Evolutionary conservation across 352 stramenopile species (phyloP), one percentile per base, ranked within the genome.

Genomic region (Phytophthora multivora): DNA sequence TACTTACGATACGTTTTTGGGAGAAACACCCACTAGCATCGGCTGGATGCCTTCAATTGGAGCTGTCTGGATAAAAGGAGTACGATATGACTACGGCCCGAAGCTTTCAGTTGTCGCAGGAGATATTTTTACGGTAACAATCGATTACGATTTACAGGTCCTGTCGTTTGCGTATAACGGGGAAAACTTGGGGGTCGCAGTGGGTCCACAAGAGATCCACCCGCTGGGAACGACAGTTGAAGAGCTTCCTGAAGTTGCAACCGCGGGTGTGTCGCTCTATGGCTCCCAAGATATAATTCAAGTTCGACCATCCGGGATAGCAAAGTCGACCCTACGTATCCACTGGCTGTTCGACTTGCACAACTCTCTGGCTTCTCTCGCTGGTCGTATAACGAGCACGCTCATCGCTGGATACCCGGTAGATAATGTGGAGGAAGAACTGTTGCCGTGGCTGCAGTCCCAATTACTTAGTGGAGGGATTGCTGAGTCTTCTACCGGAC

Each of bases 11-110:
- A 72, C 52, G 0, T 91, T 89, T 67, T 7, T 91, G n/a, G 82
- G 82, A 18, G 63, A 77, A 60, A 74, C 52, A 0, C 3, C 23
- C 4, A 76, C 55, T 55, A 93, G 85, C 36, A 73, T 96, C 25
- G 87, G 85, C 1, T 96, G 84, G 85, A 96, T 96, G 85, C 87
- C 87, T 0, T 88, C 87, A 10, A 86, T 93, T 47, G 87, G 83
- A 8, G 75, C 75, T 0, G 35, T 96, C 5, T 96, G 87, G 87
- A 73, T 91, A 7, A 63, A 82, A 71, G 86, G 86, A 5, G 68
- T 60, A n/a, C 64, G 76, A 6, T 69, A 82, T 28, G 33, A 68
- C 12, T 94, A 91, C 51, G 85, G 83, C 1, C 41, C 46, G 4
- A 77, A 75, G 4, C 51, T 86, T 28, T 42, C 66, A 18, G 62